Evolutionary conservation across 2,329 filamentous ascomycete species (phyloP).

Genomic region (Ampelomyces quisqualis): DNA sequence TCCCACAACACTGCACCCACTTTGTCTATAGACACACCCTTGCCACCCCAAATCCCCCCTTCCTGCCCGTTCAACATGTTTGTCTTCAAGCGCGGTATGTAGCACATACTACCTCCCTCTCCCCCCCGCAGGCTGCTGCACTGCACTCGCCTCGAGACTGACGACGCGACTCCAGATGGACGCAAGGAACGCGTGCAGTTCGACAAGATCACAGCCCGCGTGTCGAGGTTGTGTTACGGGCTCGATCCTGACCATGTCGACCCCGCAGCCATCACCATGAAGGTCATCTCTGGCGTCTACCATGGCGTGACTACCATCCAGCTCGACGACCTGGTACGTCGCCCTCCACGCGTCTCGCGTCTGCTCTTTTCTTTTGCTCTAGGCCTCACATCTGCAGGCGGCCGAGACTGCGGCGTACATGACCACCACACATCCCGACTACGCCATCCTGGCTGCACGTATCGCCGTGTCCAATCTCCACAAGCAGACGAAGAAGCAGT

Average conservation of each 20-base stretch:
- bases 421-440: conserved; percentile 98
- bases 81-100: conserved; percentile 48
- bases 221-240: conserved; percentile 95
- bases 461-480: conserved; percentile 99
- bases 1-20: conserved; percentile 4
- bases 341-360: conserved; percentile 13
- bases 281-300: conserved; percentile 99
- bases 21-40: conserved; percentile 23
- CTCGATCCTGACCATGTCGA: conserved; percentile 95
- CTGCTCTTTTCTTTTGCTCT: no score
- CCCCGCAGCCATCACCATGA: conserved; percentile 96
- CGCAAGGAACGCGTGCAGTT: conserved; percentile 99
- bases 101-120: conserved; percentile 11
- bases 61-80: conserved; percentile 41
- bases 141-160: conserved; percentile 28
- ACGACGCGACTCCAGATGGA: conserved; percentile 66
- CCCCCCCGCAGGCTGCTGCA: conserved; percentile 18
- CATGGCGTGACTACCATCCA: conserved; percentile 96
- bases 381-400: conserved; percentile 59
- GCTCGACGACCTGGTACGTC: conserved; percentile 88
- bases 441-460: conserved; percentile 95
- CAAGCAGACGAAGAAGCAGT: conserved; percentile 99
- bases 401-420: conserved; percentile 99
- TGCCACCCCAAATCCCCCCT: conserved; percentile 27
- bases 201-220: conserved; percentile 99